A percentile compares a stretch with the other conserved stretches of the same genome.
phyloP scores from a whole-genome alignment of 495 filamentous ascomycete genomes.

The Rhypophila decipiens region DNA sequence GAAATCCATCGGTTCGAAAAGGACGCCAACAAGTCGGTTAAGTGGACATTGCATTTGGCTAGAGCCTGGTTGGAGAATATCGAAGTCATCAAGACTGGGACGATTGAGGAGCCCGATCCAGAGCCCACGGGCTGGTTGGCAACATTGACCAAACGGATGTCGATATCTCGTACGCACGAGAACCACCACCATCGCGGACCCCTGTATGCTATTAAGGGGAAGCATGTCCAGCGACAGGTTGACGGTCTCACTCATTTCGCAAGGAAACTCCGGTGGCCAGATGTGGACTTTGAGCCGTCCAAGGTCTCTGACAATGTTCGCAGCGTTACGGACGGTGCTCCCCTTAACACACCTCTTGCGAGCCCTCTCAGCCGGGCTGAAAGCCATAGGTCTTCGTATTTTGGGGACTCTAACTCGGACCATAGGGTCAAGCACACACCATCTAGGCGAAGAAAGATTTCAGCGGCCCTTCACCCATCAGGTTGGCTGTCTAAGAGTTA shows the following conservation, averaged over 20 bases:
- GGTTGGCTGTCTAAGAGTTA: slow-evolving; percentile 83
- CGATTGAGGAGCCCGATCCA: slow-evolving; percentile 18
- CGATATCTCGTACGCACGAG: slow-evolving; percentile 32
- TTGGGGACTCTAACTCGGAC: slow-evolving; percentile 20
- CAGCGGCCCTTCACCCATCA: slow-evolving; percentile 41
- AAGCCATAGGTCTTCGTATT: slow-evolving; percentile 37
- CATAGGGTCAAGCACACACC: slow-evolving; percentile 18
- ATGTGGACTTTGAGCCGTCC: slow-evolving; percentile 30
- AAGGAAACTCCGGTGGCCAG: slow-evolving; percentile 50
- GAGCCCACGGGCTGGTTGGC: slow-evolving; percentile 42
- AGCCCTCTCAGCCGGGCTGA: slow-evolving; percentile 25
- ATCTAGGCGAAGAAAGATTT: slow-evolving; percentile 30
- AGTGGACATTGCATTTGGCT: slow-evolving; percentile 75
- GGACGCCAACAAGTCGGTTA: slow-evolving; percentile 59
- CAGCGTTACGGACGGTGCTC: slow-evolving; percentile 29
- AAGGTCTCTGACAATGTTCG: slow-evolving; percentile 36
- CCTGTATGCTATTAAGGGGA: slow-evolving; percentile 37
- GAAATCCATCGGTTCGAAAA: slow-evolving; percentile 60
- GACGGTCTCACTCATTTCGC: slow-evolving; percentile 54
- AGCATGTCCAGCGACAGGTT: slow-evolving; percentile 45
- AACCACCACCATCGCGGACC: slow-evolving; percentile 25
- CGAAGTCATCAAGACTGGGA: slow-evolving; percentile 39
- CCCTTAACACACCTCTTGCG: slow-evolving; percentile 35
- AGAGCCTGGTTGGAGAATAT: slow-evolving; percentile 74
- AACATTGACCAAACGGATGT: slow-evolving; percentile 46